Base-by-base conservation (phyloP, 345 rosid genomes). In the Schrenkiella parvula region DNA sequence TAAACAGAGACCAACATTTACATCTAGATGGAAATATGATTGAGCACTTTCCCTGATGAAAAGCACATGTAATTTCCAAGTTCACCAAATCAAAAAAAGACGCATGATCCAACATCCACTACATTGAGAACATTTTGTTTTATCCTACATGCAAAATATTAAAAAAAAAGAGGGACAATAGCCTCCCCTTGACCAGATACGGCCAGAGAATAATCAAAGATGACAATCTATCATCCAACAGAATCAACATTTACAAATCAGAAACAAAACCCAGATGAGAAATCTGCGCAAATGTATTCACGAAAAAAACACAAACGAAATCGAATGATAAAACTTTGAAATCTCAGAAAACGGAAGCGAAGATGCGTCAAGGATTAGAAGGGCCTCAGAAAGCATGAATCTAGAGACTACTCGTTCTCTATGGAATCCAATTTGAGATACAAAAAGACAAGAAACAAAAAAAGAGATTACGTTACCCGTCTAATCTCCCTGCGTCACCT, bases 81-180 rank as follows among this genome's bases (percentile, higher is more conserved):
- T 19, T 41, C n/a, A 52, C 31, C 42, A 31, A 62, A 52, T 41
- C 37, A 39, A 29, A 41, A n/a, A 14, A 70, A 59, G n/a, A 38
- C 31, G 35, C 19, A 54, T 54, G 58, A 73, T 64, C 58, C 71
- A 62, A 18, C 21, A 39, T 28, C 12, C 19, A 56, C 8, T 43
- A 54, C 9, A 55, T 32, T 42, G 48, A 41, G 6, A 63, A 51
- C 21, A 41, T 28, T 28, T 13, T 63, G 50, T 29, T 52, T n/a
- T 55, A 43, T 64, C 63, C 9, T 29, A 62, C 50, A 74, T 59
- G 67, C 72, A 68, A 31, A 57, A 35, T 2, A 12, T 4, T 31
- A 19, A 41, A 43, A 25, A 42, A 25, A 0, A 14, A 22, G 8
- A 64, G 11, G 3, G 8, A 51, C 11, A 29, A 37, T 1, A 38